A percentile compares a stretch with the other conserved stretches of the same genome.
phyloP scores from a whole-genome alignment of 257 asterid genomes.

The Gardenia jasminoides region DNA sequence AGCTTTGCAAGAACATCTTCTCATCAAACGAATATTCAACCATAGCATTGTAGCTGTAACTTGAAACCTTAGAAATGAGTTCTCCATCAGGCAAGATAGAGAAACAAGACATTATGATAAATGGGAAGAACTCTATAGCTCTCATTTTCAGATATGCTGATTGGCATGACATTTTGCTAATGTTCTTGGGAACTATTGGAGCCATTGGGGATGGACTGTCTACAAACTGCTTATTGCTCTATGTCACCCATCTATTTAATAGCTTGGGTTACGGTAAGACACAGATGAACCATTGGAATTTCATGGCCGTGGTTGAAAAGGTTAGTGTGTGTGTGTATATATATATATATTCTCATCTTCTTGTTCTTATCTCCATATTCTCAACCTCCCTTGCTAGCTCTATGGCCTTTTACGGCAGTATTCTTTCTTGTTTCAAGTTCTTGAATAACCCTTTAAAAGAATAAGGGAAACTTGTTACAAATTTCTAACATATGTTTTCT shows the following conservation, averaged over 20 bases:
- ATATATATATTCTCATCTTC: not conserved
- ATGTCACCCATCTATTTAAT: slow-evolving; percentile 65
- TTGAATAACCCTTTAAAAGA: not conserved
- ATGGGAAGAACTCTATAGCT: slow-evolving; percentile 30
- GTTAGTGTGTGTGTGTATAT: no score
- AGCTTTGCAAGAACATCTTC: not conserved
- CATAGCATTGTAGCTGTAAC: not conserved
- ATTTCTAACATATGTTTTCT: slow-evolving; percentile 10
- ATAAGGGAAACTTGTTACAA: not conserved
- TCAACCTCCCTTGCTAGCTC: not conserved
- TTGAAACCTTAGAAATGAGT: slow-evolving; percentile 28
- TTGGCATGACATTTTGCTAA: slow-evolving; percentile 57
- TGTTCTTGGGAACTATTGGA: slow-evolving; percentile 81
- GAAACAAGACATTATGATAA: slow-evolving; percentile 16
- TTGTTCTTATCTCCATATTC: not conserved
- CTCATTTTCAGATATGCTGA: slow-evolving; percentile 69
- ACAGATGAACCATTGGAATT: slow-evolving; percentile 40
- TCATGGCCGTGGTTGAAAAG: slow-evolving; percentile 73
- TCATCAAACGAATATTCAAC: not conserved
- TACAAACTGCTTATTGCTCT: slow-evolving; percentile 68
- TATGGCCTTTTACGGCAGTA: not conserved
- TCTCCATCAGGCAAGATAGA: slow-evolving; percentile 24
- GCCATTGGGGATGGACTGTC: slow-evolving; percentile 94
- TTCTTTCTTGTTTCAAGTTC: not conserved
- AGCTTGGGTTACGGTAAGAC: slow-evolving; percentile 67